These are phyloP conservation scores for Isochrysis galbana DNA, from an alignment of 78 protist genomes.

Conservation along the genomic window DNA sequence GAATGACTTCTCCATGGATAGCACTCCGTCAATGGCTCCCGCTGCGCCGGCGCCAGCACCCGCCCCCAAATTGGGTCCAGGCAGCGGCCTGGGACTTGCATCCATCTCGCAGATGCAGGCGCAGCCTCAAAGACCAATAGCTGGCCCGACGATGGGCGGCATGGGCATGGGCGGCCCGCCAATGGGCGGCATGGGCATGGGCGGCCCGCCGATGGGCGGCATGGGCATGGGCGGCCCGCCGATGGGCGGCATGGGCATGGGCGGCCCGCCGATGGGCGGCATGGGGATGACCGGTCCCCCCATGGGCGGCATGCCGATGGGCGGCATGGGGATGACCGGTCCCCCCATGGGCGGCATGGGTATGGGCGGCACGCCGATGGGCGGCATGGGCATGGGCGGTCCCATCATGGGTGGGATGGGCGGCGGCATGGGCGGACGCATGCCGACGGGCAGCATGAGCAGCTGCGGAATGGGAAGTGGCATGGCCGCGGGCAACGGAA, in stretches of 20 bases:
- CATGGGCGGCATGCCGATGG: not conserved
- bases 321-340: not conserved
- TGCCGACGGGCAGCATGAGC: not conserved
- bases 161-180: not conserved
- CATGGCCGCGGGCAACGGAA: not conserved
- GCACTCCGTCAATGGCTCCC: not conserved
- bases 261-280: not conserved
- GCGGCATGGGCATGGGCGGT: not conserved
- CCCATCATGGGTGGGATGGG: not conserved
- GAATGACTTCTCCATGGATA: not conserved
- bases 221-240: not conserved
- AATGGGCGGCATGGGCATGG: not conserved
- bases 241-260: not conserved
- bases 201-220: slow-evolving; percentile 13
- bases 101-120: not conserved
- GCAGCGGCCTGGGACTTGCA: not conserved
- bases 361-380: not conserved
- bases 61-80: not conserved
- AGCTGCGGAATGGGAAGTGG: not conserved
- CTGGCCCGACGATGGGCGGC: not conserved
- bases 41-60: not conserved
- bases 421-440: not conserved
- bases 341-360: not conserved
- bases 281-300: not conserved
- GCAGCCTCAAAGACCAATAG: too few relatives aligned